A percentile compares a stretch with the other conserved stretches of the same genome.
Conservation (phyloP, 2,329 filamentous ascomycete genomes). For the Berkeleyomyces basicola region DNA sequence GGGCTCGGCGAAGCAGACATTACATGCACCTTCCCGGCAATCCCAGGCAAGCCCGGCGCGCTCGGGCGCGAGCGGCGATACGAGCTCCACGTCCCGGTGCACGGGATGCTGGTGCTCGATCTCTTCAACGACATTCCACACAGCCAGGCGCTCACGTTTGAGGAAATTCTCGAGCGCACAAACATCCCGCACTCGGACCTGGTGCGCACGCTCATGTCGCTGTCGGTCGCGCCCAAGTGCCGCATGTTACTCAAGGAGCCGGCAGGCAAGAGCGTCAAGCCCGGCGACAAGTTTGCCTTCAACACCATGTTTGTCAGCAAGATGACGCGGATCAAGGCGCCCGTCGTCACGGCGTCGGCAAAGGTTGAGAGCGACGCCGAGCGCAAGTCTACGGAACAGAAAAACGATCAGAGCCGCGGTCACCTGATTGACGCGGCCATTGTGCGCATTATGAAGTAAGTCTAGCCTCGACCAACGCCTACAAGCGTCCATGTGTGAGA, state of each 20-base stretch:
- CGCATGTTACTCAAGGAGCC: constrained; percentile 68
- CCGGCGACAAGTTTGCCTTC: constrained; percentile 64
- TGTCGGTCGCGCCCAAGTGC: constrained; percentile 71
- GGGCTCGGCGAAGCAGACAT: constrained; percentile 68
- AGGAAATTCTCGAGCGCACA: constrained; percentile 70
- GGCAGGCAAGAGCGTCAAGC: constrained; percentile 57
- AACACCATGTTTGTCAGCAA: constrained; percentile 71
- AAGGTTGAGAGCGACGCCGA: constrained; percentile 65
- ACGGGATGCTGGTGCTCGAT: constrained; percentile 76
- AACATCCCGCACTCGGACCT: constrained; percentile 63
- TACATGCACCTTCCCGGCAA: constrained; percentile 57
- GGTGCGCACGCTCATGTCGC: constrained; percentile 59
- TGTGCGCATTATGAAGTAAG: constrained; percentile 74
- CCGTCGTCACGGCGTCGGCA: constrained; percentile 63
- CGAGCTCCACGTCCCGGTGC: constrained; percentile 83
- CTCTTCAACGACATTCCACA: constrained; percentile 68
- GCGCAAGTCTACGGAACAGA: constrained; percentile 54
- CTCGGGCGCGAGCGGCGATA: constrained; percentile 55
- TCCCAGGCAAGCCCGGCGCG: constrained; percentile 49
- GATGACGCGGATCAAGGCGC: constrained; percentile 75
- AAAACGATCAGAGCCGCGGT: constrained; percentile 54
- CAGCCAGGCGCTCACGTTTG: constrained; percentile 30
- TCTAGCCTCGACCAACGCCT: constrained; percentile 16
- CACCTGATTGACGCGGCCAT: constrained; percentile 62
- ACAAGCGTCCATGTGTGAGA: neutral